Evolutionary conservation across 2,329 filamentous ascomycete genomes (phyloP).

Genomic region (Cladosporium sp.): DNA sequence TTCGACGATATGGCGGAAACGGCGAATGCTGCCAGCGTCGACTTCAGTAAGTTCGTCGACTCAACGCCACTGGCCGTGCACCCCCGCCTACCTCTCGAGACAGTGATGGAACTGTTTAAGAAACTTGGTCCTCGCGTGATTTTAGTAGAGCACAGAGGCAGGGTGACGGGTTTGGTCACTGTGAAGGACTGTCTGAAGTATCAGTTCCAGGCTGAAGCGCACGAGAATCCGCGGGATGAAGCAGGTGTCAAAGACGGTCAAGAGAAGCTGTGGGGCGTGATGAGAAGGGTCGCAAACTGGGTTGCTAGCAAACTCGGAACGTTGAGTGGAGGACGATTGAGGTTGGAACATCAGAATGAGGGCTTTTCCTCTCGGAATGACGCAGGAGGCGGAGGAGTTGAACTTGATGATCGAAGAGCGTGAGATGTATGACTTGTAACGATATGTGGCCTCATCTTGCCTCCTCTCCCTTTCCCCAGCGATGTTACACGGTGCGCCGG

Average conservation of each 20-base stretch:
- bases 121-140: conserved; percentile 95
- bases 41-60: conserved; percentile 85
- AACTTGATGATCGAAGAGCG: not conserved
- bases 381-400: not conserved
- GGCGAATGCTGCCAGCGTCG: conserved; percentile 54
- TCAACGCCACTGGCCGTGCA: conserved; percentile 85
- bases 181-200: conserved; percentile 97
- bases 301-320: conserved; percentile 17
- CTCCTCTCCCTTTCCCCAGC: not conserved
- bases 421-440: not conserved
- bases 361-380: not conserved
- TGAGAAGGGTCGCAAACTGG: conserved; percentile 26
- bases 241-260: conserved; percentile 50
- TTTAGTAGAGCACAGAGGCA: conserved; percentile 82
- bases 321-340: conserved; percentile 5
- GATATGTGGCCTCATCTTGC: not conserved
- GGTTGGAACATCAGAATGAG: not conserved
- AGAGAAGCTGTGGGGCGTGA: conserved; percentile 56
- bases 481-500: not conserved
- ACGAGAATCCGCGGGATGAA: conserved; percentile 64
- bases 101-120: conserved; percentile 96
- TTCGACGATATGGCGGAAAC: conserved; percentile 56
- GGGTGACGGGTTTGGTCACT: conserved; percentile 77
- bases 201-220: conserved; percentile 90
- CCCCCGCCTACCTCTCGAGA: conserved; percentile 84